Percentiles rank a stretch among this genome's conserved stretches.
phyloP scores from a whole-genome alignment of 768 basidiomycete species.

The Rhizopogon rudus region DNA sequence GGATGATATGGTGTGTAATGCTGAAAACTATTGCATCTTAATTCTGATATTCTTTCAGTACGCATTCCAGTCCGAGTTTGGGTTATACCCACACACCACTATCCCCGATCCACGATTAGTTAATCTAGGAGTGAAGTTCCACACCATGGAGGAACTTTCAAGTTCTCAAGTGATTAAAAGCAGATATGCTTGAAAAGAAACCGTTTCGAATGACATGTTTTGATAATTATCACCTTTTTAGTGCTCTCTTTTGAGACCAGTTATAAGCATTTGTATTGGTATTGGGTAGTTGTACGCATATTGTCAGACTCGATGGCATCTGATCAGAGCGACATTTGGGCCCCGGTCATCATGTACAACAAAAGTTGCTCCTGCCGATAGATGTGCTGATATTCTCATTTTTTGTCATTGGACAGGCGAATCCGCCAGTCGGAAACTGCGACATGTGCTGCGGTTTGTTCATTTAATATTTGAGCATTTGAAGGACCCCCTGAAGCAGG shows the following conservation, averaged over 20 bases:
- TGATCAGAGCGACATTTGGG: too few species aligned
- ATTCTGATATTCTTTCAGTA: constrained; percentile 11
- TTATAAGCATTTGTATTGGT: too few species aligned
- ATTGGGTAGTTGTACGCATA: too few species aligned
- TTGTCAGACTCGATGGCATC: too few species aligned
- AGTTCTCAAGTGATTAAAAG: constrained; percentile 13
- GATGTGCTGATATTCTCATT: not conserved
- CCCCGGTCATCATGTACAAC: not conserved
- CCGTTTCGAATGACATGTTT: not conserved
- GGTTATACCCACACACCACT: constrained; percentile 11
- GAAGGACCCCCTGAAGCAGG: too few species aligned
- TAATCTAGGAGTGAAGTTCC: constrained; percentile 21
- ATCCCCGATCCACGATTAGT: constrained; percentile 23
- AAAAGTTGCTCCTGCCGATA: not conserved
- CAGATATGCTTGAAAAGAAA: constrained; percentile 8
- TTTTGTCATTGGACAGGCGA: not conserved
- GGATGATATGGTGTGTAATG: constrained; percentile 20
- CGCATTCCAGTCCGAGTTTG: constrained; percentile 20
- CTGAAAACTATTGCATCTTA: not conserved
- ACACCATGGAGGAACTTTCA: constrained; percentile 13
- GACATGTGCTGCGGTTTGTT: too few species aligned
- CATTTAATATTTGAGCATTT: too few species aligned
- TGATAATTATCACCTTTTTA: not conserved
- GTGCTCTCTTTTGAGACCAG: too few species aligned
- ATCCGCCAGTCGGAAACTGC: too few species aligned